phyloP scores from a whole-genome alignment of 225 moss, liverwort and hornwort genomes.

The Takakia lepidozioides region DNA sequence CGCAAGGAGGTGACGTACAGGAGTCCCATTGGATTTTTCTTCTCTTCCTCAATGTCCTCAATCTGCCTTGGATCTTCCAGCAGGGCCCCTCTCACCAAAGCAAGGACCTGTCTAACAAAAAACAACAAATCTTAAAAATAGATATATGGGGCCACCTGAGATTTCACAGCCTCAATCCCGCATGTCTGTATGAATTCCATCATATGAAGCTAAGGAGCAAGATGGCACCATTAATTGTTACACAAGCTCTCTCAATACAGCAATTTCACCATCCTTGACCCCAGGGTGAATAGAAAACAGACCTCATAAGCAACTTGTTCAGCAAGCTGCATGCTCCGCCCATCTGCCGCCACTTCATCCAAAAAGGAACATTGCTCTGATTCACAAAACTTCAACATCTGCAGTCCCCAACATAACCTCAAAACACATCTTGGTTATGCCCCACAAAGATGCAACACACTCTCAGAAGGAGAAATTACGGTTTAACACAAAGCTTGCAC shows the following conservation, averaged over 20 bases:
- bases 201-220: no score
- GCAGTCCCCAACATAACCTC: no score
- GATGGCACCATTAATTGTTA: no score
- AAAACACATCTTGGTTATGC: no score
- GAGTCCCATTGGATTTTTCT: constrained; percentile 86
- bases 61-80: constrained; percentile 77
- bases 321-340: constrained; percentile 76
- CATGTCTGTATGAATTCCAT: no score
- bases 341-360: constrained; percentile 87
- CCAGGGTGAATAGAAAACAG: neutral
- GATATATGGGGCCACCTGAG: no score
- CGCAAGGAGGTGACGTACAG: constrained; percentile 92
- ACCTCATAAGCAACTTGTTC: constrained; percentile 88
- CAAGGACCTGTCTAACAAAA: constrained; percentile 63
- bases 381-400: constrained; percentile 96
- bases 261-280: no score
- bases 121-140: neutral
- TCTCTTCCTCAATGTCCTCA: constrained; percentile 70
- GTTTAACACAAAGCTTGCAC: no score
- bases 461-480: no score
- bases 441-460: no score
- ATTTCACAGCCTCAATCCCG: no score
- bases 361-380: constrained; percentile 89
- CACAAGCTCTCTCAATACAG: no score
- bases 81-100: constrained; percentile 81